Percentiles rank a stretch among this genome's conserved stretches.
Evolutionary conservation across 345 rosid species (phyloP).

Genomic region (Aquilaria malaccensis): DNA sequence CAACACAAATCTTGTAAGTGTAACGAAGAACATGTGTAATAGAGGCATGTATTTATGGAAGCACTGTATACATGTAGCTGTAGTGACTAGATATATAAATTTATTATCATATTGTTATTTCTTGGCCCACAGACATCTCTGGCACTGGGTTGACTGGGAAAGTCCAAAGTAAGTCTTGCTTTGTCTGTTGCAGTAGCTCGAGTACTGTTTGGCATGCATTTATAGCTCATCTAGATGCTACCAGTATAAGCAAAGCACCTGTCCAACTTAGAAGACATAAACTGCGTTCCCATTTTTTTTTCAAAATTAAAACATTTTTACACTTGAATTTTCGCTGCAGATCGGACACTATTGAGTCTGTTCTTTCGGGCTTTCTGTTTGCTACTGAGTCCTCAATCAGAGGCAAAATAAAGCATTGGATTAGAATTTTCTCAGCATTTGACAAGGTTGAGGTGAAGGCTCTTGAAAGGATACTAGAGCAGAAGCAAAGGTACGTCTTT

Average conservation of each 20-base stretch:
- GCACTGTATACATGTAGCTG: no score
- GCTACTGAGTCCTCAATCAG: conserved; percentile 52
- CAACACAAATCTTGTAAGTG: no score
- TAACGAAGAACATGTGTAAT: no score
- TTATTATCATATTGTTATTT: no score
- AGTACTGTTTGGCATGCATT: conserved; percentile 9
- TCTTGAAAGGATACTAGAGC: conserved; percentile 86
- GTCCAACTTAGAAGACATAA: not conserved
- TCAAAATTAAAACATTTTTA: conserved; percentile 7
- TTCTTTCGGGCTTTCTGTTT: conserved; percentile 60
- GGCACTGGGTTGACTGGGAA: no score
- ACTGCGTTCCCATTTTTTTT: conserved; percentile 2
- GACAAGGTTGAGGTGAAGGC: conserved; percentile 88
- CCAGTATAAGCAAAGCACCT: not conserved
- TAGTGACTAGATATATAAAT: no score
- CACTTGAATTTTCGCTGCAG: conserved; percentile 47
- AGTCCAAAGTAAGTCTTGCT: no score
- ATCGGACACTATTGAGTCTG: conserved; percentile 76
- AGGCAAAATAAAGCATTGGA: conserved; percentile 70
- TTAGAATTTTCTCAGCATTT: conserved; percentile 65
- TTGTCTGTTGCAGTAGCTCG: not conserved
- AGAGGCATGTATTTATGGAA: no score
- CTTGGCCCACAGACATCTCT: no score
- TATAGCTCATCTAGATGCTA: not conserved
- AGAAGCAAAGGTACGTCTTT: conserved; percentile 70